Conservation (phyloP, 116 monocot species). For the Cymodocea nodosa region DNA sequence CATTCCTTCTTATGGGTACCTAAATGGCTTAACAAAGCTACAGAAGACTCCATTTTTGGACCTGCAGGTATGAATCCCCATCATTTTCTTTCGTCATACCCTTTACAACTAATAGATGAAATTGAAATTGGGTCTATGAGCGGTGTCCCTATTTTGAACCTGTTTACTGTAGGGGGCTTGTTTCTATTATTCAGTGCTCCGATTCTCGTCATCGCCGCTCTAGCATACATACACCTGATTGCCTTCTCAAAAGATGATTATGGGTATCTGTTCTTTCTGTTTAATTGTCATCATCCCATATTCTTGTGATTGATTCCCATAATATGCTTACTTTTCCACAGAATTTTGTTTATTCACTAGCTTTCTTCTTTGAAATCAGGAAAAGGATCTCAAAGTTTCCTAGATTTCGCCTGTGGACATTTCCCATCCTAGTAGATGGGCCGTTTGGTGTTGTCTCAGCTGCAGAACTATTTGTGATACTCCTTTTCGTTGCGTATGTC, state of each 20-base stretch:
- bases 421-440: slow-evolving; percentile 67
- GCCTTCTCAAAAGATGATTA: slow-evolving; percentile 31
- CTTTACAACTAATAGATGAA: too few species aligned
- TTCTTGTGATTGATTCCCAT: not conserved
- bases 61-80: slow-evolving; percentile 27
- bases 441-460: slow-evolving; percentile 88
- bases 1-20: slow-evolving; percentile 9
- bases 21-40: not conserved
- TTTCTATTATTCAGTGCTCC: slow-evolving; percentile 57
- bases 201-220: slow-evolving; percentile 45
- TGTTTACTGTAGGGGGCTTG: slow-evolving; percentile 47
- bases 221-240: slow-evolving; percentile 47
- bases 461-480: slow-evolving; percentile 61
- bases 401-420: slow-evolving; percentile 60
- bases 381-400: slow-evolving; percentile 31
- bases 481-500: slow-evolving; percentile 46
- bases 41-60: slow-evolving; percentile 31
- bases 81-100: not conserved
- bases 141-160: not conserved
- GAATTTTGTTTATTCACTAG: not conserved
- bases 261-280: slow-evolving; percentile 15
- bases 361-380: slow-evolving; percentile 16
- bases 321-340: not conserved
- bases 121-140: not conserved
- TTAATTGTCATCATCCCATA: not conserved